Conservation (phyloP, 306 rosid genomes). For the Erythrophleum fordii region DNA sequence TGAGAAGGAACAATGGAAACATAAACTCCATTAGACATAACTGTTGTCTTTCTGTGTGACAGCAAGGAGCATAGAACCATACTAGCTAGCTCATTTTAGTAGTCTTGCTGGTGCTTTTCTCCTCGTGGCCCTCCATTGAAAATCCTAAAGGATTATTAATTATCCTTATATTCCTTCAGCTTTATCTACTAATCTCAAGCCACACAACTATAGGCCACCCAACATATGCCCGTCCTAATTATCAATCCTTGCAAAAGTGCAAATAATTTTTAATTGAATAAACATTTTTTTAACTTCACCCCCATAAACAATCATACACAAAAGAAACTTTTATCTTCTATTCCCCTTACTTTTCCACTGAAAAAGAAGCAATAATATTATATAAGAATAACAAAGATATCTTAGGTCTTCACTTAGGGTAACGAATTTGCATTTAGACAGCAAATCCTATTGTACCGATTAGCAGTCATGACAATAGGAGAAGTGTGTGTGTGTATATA, state of each 20-base stretch:
- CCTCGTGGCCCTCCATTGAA: neutral
- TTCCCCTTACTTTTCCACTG: neutral
- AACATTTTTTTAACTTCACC: conserved; percentile 21
- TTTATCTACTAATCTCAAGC: neutral
- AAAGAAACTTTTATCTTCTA: conserved; percentile 17
- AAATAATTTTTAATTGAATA: neutral
- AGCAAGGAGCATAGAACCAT: neutral
- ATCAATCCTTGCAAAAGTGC: conserved; percentile 17
- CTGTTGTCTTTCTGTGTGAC: neutral
- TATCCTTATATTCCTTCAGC: conserved; percentile 5
- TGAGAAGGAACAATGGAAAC: neutral
- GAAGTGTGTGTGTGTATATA: no score
- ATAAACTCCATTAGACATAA: neutral
- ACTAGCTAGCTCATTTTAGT: conserved; percentile 15
- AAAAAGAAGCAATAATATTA: conserved; percentile 4
- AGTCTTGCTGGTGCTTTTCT: conserved; percentile 18
- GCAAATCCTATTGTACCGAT: neutral
- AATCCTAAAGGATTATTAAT: neutral
- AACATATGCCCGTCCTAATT: conserved; percentile 6
- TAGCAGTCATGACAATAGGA: neutral
- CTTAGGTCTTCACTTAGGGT: neutral
- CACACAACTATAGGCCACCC: neutral
- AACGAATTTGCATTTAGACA: neutral
- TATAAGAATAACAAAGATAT: neutral
- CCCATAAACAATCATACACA: neutral